phyloP scores from a whole-genome alignment of 129 eudicot species.

The Calendula officinalis region DNA sequence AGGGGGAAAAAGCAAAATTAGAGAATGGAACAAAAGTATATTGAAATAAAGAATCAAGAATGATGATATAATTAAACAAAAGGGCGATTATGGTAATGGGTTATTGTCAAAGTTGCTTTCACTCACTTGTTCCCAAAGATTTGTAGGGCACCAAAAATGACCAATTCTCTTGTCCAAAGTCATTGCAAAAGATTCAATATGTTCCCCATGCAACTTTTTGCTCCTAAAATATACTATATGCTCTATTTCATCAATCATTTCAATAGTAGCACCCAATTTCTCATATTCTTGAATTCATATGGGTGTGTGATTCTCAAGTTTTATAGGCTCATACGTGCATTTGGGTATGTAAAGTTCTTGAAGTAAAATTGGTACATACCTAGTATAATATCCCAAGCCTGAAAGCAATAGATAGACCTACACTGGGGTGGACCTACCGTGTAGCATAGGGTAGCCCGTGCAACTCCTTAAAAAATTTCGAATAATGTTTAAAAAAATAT shows the following conservation, averaged over 20 bases:
- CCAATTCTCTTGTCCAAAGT: conserved; percentile 42
- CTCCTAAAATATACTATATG: conserved; percentile 30
- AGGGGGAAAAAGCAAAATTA: conserved; percentile 7
- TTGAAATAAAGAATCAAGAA: conserved; percentile 26
- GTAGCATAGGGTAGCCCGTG: no score
- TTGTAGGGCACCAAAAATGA: conserved; percentile 38
- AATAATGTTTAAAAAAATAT: no score
- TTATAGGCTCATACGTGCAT: conserved; percentile 5
- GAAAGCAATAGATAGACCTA: not conserved
- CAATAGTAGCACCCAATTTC: conserved; percentile 23
- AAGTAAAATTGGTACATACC: not conserved
- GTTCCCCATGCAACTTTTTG: conserved; percentile 36
- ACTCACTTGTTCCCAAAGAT: conserved; percentile 40
- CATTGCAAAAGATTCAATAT: conserved; percentile 43
- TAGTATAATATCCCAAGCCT: not conserved
- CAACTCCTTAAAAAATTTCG: no score
- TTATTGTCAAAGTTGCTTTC: conserved; percentile 40
- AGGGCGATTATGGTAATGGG: conserved; percentile 34
- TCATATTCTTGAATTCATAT: conserved; percentile 25
- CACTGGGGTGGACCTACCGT: no score
- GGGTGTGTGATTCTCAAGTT: conserved; percentile 4
- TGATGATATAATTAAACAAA: conserved; percentile 22
- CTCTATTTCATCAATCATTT: conserved; percentile 30
- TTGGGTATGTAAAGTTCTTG: not conserved
- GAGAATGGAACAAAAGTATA: conserved; percentile 33